Evolutionary conservation across 1,139 yeast species (phyloP).

Genomic region (Hyphopichia pseudoburtonii): DNA sequence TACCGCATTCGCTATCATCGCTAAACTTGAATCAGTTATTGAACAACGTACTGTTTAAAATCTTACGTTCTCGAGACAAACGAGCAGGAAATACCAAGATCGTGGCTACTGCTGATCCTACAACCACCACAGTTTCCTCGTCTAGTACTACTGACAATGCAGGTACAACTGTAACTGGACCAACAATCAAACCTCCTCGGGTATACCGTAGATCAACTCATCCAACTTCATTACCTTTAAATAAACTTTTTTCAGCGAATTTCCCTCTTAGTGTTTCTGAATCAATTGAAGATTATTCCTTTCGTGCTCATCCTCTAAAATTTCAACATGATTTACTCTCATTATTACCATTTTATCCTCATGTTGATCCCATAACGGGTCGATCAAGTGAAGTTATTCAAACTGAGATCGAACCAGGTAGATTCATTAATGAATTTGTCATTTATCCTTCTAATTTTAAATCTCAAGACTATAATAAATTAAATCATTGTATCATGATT

Average conservation of each 20-base stretch:
- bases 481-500: slow-evolving; percentile 61
- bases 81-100: no score
- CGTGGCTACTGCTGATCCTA: no score
- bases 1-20: no score
- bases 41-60: no score
- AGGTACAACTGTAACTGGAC: no score
- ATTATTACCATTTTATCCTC: slow-evolving; percentile 41
- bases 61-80: no score
- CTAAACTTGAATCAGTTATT: no score
- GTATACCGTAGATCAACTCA: slow-evolving; percentile 60
- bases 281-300: slow-evolving; percentile 51
- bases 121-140: no score
- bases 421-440: slow-evolving; percentile 63
- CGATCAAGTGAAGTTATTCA: slow-evolving; percentile 32
- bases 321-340: slow-evolving; percentile 56
- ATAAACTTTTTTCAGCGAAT: slow-evolving; percentile 46
- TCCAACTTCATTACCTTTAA: slow-evolving; percentile 62
- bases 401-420: slow-evolving; percentile 34
- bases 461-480: slow-evolving; percentile 20
- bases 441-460: slow-evolving; percentile 39
- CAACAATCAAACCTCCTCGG: no score
- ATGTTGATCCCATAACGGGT: slow-evolving; percentile 29
- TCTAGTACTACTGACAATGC: no score
- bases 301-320: slow-evolving; percentile 38
- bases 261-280: slow-evolving; percentile 59